Evolutionary conservation across 805 yeast species (phyloP).

Genomic region (Teunomyces pallodes): DNA sequence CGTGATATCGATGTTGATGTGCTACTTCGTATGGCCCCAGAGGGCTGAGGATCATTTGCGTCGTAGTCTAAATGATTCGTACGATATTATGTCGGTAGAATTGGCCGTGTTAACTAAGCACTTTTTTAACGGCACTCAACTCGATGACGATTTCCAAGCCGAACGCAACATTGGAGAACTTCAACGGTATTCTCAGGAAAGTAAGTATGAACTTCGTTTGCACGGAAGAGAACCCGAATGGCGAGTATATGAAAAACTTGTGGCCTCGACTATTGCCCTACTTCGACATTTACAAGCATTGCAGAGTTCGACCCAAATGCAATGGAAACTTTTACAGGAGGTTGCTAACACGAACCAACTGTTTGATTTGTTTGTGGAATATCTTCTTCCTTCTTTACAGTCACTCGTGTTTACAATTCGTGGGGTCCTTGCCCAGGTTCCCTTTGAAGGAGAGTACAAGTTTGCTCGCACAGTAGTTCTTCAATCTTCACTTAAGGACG

Average conservation of each 20-base stretch:
- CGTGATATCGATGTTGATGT: constrained; percentile 52
- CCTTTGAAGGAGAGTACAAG: constrained; percentile 44
- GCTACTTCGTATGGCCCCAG: constrained; percentile 64
- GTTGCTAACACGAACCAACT: constrained; percentile 33
- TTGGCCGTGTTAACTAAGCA: constrained; percentile 45
- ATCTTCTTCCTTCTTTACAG: constrained; percentile 71
- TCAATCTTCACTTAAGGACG: constrained; percentile 45
- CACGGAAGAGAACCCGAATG: constrained; percentile 58
- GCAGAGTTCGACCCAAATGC: constrained; percentile 65
- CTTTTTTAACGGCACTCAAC: constrained; percentile 48
- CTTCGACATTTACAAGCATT: constrained; percentile 64
- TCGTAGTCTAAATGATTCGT: constrained; percentile 46
- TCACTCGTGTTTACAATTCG: constrained; percentile 63
- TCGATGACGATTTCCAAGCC: constrained; percentile 37
- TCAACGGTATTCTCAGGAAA: constrained; percentile 48
- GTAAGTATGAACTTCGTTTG: constrained; percentile 57
- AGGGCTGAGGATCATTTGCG: constrained; percentile 51
- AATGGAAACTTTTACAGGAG: constrained; percentile 50
- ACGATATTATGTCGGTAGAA: constrained; percentile 50
- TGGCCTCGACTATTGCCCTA: constrained; percentile 50
- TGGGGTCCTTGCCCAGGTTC: constrained; percentile 57
- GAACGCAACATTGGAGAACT: constrained; percentile 40
- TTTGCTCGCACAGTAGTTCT: constrained; percentile 45
- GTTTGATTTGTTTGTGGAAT: constrained; percentile 62
- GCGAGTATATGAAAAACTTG: constrained; percentile 42